A percentile compares a stretch with the other conserved stretches of the same genome.
phyloP scores from a whole-genome alignment of 306 rosid genomes.

The Crotalaria pallida region DNA sequence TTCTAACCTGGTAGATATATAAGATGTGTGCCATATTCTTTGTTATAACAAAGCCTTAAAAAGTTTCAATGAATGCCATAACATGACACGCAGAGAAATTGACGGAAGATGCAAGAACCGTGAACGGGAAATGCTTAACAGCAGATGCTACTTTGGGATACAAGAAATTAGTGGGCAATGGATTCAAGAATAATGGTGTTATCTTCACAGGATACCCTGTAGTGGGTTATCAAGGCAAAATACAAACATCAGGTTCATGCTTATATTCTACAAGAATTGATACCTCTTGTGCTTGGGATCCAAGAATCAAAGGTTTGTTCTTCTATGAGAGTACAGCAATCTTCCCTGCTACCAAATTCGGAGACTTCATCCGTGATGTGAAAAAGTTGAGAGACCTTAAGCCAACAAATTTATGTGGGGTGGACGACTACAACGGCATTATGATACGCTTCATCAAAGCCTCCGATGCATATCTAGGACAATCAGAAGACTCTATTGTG shows the following conservation, averaged over 20 bases:
- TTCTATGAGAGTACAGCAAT: conserved; percentile 68
- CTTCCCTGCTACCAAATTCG: conserved; percentile 41
- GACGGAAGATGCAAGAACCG: conserved; percentile 30
- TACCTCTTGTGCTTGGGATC: conserved; percentile 71
- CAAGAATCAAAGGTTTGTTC: conserved; percentile 65
- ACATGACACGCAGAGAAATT: conserved; percentile 39
- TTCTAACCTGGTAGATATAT: not conserved
- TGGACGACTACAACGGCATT: conserved; percentile 61
- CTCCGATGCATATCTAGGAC: conserved; percentile 62
- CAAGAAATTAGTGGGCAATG: conserved; percentile 56
- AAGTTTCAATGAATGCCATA: not conserved
- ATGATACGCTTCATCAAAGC: conserved; percentile 56
- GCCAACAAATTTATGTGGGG: conserved; percentile 52
- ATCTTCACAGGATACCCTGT: conserved; percentile 74
- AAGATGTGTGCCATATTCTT: not conserved
- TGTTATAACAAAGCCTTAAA: not conserved
- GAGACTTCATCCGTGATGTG: conserved; percentile 48
- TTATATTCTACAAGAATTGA: conserved; percentile 37
- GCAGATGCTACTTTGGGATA: conserved; percentile 37
- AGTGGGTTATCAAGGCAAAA: conserved; percentile 55
- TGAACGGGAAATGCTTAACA: conserved; percentile 48
- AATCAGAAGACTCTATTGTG: conserved; percentile 61
- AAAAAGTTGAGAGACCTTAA: conserved; percentile 46
- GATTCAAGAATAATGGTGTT: conserved; percentile 46
- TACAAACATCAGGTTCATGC: conserved; percentile 80